Conservation (phyloP, 306 rosid species). For the Cucurbita ficifolia region DNA sequence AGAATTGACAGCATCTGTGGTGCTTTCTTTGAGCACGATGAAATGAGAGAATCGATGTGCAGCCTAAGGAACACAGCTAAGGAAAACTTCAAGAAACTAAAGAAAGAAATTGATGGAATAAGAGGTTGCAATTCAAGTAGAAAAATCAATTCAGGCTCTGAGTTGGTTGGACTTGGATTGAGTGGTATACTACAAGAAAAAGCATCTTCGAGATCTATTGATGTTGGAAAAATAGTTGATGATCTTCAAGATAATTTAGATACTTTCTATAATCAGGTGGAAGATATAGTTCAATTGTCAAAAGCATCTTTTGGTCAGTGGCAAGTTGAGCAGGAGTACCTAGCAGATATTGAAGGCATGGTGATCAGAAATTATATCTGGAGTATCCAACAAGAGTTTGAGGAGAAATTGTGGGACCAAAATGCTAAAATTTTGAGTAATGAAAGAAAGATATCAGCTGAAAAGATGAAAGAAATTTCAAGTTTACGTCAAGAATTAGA, state of each 20-base stretch:
- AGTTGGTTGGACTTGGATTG: conserved; percentile 56
- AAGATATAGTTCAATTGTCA: conserved; percentile 23
- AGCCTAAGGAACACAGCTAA: conserved; percentile 23
- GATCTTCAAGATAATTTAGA: conserved; percentile 28
- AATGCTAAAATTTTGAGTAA: conserved; percentile 15
- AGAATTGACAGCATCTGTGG: conserved; percentile 7
- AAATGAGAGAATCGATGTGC: conserved; percentile 19
- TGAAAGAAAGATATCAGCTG: conserved; percentile 23
- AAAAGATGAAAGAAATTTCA: conserved; percentile 45
- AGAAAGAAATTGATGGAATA: conserved; percentile 41
- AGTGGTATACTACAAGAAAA: conserved; percentile 47
- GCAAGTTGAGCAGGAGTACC: conserved; percentile 57
- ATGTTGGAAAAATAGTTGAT: conserved; percentile 32
- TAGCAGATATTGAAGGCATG: conserved; percentile 46
- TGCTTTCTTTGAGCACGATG: conserved; percentile 15
- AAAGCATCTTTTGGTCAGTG: conserved; percentile 38
- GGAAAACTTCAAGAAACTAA: conserved; percentile 44
- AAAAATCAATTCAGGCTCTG: conserved; percentile 38
- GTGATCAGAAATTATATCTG: conserved; percentile 39
- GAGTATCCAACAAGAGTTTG: conserved; percentile 34
- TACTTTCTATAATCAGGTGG: conserved; percentile 21
- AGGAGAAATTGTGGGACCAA: conserved; percentile 29
- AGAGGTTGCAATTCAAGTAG: conserved; percentile 27
- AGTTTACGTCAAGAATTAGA: conserved; percentile 52
- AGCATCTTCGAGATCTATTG: conserved; percentile 36